Evolutionary conservation across 2,329 filamentous ascomycete species (phyloP), one percentile per base, ranked within the genome.

Genomic region (Aphanocladium album): DNA sequence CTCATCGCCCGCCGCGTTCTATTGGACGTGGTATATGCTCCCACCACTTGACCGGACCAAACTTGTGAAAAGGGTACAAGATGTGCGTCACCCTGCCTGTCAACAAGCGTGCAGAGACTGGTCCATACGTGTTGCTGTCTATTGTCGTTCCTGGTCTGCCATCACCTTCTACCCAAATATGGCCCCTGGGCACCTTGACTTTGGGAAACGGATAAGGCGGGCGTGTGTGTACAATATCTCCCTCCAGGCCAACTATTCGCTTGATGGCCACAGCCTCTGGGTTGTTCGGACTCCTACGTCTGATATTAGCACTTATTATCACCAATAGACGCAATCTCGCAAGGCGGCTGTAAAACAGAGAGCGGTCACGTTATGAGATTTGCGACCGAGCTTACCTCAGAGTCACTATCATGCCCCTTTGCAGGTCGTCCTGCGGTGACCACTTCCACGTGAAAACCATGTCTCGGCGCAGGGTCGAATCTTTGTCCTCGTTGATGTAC

Each of bases 131-230:
- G 74, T 96, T 96, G 74, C 92, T 96, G 76, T 99, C 95, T 62
- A 87, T 73, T 60, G 85, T 91, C 67, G 84, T 83, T 55, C 83
- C 81, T 67, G 84, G 83, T 68, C 83, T 83, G 14, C 89, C 91
- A 71, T 99, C 95, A 1, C 95, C 95, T 72, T 98, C 93, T 1
- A 99, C 86, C 95, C 95, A 99, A 30, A 98, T 82, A 77, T 98
- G 93, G 19, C 91, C 91, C 64, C 82, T 82, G 5, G 93, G 93
- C 23, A 99, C 84, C 64, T 82, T 81, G 50, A 89, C 77, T 9
- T 74, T 79, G 1, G 76, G 67, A 17, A 80, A 72, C 9, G 84
- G 80, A 70, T 86, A 89, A 19, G 86, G 86, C 57, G 78, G 73
- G 61, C 83, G 80, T 45, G 89, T 89, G 60, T 78, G 80, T 33